Percentiles rank a stretch among this genome's conserved stretches.
phyloP scores from a whole-genome alignment of 2,329 filamentous ascomycete species.

The Fusarium hainanense region DNA sequence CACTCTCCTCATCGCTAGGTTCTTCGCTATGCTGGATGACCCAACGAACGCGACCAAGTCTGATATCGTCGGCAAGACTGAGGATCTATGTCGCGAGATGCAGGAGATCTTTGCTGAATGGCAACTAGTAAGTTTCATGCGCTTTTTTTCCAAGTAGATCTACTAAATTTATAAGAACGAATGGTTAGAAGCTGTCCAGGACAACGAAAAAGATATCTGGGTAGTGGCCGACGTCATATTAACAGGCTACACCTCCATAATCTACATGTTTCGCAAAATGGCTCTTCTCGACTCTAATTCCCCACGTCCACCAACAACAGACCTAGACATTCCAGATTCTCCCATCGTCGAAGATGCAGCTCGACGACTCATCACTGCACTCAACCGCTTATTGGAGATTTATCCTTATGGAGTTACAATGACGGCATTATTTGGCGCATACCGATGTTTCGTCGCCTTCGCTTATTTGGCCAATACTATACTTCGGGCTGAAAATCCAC shows the following conservation, averaged over 20 bases:
- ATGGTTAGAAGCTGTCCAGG: constrained; percentile 37
- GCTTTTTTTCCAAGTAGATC: accelerated
- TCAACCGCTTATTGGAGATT: constrained; percentile 34
- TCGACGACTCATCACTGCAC: constrained; percentile 36
- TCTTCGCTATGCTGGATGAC: constrained; percentile 47
- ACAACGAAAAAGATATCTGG: constrained; percentile 44
- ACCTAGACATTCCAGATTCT: constrained; percentile 46
- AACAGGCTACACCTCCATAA: constrained; percentile 47
- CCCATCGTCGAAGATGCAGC: constrained; percentile 45
- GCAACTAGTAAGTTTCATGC: constrained; percentile 37
- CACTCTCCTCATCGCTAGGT: constrained; percentile 47
- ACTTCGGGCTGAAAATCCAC: constrained; percentile 32
- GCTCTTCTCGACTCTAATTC: constrained; percentile 44
- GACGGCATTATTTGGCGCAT: constrained; percentile 43
- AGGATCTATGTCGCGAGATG: constrained; percentile 46
- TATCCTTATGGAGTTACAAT: constrained; percentile 43
- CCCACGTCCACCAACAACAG: constrained; percentile 42
- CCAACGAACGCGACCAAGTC: constrained; percentile 28
- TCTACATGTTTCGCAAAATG: constrained; percentile 52
- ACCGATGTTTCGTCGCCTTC: constrained; percentile 45
- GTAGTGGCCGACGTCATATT: constrained; percentile 46
- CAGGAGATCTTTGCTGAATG: constrained; percentile 45
- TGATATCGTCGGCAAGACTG: constrained; percentile 44
- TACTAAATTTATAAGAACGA: constrained; percentile 29
- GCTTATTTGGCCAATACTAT: constrained; percentile 44